These are phyloP conservation scores for Pyrenula aspistea DNA, from an alignment of 495 filamentous ascomycete species.

Conservation along the genomic window DNA sequence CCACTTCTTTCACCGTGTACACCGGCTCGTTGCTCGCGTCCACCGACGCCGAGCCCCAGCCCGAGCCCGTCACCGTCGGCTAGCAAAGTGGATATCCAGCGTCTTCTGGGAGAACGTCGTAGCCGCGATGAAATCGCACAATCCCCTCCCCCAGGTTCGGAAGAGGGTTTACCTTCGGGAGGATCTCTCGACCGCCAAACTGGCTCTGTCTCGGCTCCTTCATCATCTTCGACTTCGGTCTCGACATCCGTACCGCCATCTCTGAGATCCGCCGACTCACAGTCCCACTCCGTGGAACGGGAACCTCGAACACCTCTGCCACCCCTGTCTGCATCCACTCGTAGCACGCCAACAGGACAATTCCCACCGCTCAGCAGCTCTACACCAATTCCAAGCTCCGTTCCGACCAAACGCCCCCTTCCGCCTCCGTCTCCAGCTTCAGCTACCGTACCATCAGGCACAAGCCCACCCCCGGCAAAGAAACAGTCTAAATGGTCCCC, in stretches of 20 bases:
- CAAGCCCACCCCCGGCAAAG: conserved; percentile 52
- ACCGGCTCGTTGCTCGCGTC: background rate
- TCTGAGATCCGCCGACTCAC: background rate
- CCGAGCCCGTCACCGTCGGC: background rate
- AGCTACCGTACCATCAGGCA: background rate
- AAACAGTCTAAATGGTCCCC: conserved; percentile 94
- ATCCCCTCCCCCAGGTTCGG: background rate
- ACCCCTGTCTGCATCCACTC: background rate
- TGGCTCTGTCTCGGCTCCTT: background rate
- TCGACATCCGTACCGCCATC: background rate
- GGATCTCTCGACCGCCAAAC: background rate
- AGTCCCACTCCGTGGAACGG: background rate
- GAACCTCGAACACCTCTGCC: background rate
- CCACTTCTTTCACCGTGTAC: background rate
- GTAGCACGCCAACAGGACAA: background rate
- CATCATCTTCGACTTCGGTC: background rate
- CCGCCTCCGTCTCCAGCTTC: background rate
- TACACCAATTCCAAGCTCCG: background rate
- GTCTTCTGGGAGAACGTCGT: background rate
- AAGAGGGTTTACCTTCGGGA: background rate
- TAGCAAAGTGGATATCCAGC: background rate
- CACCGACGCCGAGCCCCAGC: background rate
- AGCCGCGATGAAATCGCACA: background rate
- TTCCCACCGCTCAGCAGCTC: background rate
- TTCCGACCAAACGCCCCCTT: background rate